Conservation (phyloP, 2,329 filamentous ascomycete genomes). For the Aspergillus puulaauensis region DNA sequence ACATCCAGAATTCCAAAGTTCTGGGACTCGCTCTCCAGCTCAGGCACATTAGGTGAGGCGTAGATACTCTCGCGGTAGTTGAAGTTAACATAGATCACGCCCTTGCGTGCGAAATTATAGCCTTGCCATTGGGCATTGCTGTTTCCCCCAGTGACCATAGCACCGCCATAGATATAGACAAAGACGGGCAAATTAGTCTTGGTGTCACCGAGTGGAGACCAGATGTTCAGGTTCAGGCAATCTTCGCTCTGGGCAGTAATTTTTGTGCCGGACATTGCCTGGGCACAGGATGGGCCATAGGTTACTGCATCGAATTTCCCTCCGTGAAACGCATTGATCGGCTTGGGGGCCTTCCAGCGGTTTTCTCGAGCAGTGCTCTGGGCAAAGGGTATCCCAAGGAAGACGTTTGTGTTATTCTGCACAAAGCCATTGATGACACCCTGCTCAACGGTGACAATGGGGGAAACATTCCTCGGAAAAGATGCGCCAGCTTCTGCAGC, state of each 20-base stretch:
- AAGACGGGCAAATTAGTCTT: slow-evolving; percentile 17
- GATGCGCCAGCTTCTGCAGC: no score
- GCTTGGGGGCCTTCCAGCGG: slow-evolving; percentile 22
- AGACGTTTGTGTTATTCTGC: slow-evolving; percentile 25
- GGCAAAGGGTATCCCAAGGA: slow-evolving; percentile 24
- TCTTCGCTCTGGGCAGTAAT: slow-evolving; percentile 24
- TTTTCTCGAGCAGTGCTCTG: slow-evolving; percentile 21
- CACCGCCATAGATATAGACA: slow-evolving; percentile 62
- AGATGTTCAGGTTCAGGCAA: slow-evolving; percentile 23
- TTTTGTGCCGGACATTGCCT: slow-evolving; percentile 22
- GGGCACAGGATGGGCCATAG: slow-evolving; percentile 22
- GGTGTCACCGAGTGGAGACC: slow-evolving; percentile 16
- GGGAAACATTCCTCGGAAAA: neutral
- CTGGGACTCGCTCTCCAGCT: slow-evolving; percentile 22
- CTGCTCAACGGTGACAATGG: slow-evolving; percentile 19
- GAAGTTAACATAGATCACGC: slow-evolving; percentile 24
- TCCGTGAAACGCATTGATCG: slow-evolving; percentile 8
- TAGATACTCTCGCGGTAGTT: slow-evolving; percentile 25
- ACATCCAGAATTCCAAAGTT: slow-evolving; percentile 24
- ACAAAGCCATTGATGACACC: slow-evolving; percentile 23
- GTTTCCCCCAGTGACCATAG: slow-evolving; percentile 52
- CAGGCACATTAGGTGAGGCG: slow-evolving; percentile 21
- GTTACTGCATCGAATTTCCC: slow-evolving; percentile 17
- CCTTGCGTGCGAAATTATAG: slow-evolving; percentile 22
- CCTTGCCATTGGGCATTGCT: slow-evolving; percentile 26